Conservation (phyloP, 2,329 filamentous ascomycete species). For the Phaeosphaeria sp. region DNA sequence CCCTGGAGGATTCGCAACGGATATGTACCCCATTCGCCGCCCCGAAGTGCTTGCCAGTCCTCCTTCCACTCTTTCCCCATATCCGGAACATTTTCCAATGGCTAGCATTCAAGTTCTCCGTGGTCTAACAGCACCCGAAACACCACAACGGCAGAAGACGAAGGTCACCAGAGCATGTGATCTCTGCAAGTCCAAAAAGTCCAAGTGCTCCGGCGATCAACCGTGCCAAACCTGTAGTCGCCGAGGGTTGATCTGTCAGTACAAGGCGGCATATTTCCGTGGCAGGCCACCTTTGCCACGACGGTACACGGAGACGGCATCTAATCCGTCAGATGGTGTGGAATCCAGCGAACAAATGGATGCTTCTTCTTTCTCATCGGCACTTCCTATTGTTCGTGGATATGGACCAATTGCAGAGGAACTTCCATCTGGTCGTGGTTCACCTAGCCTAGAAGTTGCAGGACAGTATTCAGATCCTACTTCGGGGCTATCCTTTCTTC, state of each 20-base stretch:
- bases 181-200: constrained; percentile 38
- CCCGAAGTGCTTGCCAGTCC: neutral
- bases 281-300: constrained; percentile 31
- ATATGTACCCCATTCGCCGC: neutral
- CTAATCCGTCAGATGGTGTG: neutral
- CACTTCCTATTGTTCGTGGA: neutral
- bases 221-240: constrained; percentile 32
- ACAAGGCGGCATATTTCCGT: constrained; percentile 33
- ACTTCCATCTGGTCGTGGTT: constrained; percentile 35
- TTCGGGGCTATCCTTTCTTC: constrained; percentile 61
- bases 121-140: neutral
- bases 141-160: constrained; percentile 12
- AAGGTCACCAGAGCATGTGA: constrained; percentile 42
- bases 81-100: neutral
- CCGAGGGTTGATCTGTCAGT: constrained; percentile 25
- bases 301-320: neutral
- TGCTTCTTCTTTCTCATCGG: neutral
- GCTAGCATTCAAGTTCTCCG: neutral
- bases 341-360: neutral
- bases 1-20: neutral
- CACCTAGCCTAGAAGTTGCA: constrained; percentile 59
- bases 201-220: constrained; percentile 35
- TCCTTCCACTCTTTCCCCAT: neutral
- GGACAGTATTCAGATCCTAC: constrained; percentile 64
- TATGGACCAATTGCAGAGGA: constrained; percentile 7